Evolutionary conservation across 2,329 filamentous ascomycete species (phyloP), one percentile per base, ranked within the genome.

Genomic region (Cryoendolithus antarcticus): DNA sequence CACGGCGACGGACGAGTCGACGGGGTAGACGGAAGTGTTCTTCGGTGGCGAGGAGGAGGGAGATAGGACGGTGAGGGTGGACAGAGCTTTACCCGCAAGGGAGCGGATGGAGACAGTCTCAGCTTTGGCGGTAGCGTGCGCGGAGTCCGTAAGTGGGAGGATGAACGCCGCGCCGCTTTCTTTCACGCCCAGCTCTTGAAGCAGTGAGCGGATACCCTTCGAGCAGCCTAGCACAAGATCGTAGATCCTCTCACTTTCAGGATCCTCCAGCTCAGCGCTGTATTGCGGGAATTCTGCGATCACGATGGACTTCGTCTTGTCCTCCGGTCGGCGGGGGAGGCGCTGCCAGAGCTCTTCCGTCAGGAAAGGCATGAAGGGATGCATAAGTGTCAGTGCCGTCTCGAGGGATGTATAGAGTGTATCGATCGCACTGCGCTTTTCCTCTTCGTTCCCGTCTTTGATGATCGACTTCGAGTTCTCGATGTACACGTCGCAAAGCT

Each of bases 391-490:
- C 35, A 93, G 66, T 27, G 78, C 82, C 30, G 72, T 72, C 60
- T 93, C 85, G 24, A 93, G 73, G 32, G 80, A 74, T 10, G 79
- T 86, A 66, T 91, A 93, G 15, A 93, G 68, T 0, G 84, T 91
- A 57, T 93, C 75, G 41, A 82, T 71, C 19, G 82, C 83, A 36
- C 80, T 86, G 47, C 76, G 70, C 54, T 77, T 77, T 65, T 88
- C 77, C 51, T 79, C 79, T 30, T 73, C 69, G 1, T 76, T 80
- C 30, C 84, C 85, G 35, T 86, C 79, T 40, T 80, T 74, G 50
- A 91, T 79, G 54, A 93, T 79, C 30, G 79, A 71, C 64, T 93
- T 93, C 48, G 80, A 85, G 67, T 91, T 89, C 66, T 88, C 83
- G 40, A 93, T 89, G 63, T 84, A 93, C 40, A 88, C 77, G 51